phyloP scores from a whole-genome alignment of 2,329 filamentous ascomycete genomes.

The Colletotrichum sp. region DNA sequence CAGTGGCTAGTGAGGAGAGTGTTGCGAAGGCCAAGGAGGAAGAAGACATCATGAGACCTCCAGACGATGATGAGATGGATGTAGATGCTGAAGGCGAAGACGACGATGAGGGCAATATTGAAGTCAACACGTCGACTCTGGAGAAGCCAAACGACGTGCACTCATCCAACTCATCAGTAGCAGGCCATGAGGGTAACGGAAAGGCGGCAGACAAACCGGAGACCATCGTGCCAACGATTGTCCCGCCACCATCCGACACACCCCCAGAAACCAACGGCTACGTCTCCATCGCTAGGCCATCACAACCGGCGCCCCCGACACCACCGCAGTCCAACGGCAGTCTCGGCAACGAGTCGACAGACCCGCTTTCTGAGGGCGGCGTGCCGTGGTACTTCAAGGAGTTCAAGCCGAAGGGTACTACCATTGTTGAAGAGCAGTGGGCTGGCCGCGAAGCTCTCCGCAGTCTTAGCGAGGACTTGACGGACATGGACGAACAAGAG shows the following conservation, averaged over 20 bases:
- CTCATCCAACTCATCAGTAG: slow-evolving; percentile 30
- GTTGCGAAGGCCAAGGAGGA: slow-evolving; percentile 24
- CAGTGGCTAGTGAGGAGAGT: slow-evolving; percentile 37
- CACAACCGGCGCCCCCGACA: slow-evolving; percentile 61
- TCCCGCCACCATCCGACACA: slow-evolving; percentile 40
- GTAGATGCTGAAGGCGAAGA: slow-evolving; percentile 42
- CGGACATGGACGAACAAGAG: slow-evolving; percentile 91
- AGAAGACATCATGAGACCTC: slow-evolving; percentile 31
- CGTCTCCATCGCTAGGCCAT: slow-evolving; percentile 32
- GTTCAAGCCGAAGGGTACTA: slow-evolving; percentile 82
- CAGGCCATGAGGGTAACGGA: slow-evolving; percentile 28
- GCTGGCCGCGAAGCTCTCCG: slow-evolving; percentile 71
- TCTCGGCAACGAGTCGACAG: slow-evolving; percentile 48
- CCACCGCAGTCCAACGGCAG: slow-evolving; percentile 71
- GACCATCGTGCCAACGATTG: slow-evolving; percentile 28
- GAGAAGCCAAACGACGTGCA: slow-evolving; percentile 27
- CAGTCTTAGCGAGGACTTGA: slow-evolving; percentile 83
- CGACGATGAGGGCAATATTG: slow-evolving; percentile 45
- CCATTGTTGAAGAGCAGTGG: slow-evolving; percentile 77
- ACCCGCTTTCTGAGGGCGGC: slow-evolving; percentile 73
- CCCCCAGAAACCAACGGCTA: slow-evolving; percentile 56
- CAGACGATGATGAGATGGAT: slow-evolving; percentile 40
- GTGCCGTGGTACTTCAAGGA: slow-evolving; percentile 86
- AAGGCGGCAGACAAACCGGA: slow-evolving; percentile 30
- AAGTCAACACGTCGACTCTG: slow-evolving; percentile 49